Evolutionary conservation across 1,284 basidiomycete genomes (phyloP).

Genomic region (Thelephora terrestris): DNA sequence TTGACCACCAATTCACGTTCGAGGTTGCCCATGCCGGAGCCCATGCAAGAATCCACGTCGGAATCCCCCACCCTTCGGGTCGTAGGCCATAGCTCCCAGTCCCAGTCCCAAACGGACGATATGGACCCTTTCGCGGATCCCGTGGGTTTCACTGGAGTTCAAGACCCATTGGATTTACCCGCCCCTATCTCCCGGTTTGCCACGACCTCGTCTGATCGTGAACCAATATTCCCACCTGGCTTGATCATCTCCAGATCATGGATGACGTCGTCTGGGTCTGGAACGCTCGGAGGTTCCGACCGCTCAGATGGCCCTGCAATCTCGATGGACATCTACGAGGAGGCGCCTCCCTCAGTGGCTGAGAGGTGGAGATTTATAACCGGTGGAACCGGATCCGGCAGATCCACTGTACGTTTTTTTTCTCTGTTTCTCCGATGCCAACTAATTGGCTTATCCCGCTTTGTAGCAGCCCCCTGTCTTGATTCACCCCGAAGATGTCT

Average conservation of each 20-base stretch:
- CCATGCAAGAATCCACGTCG: slow-evolving; percentile 25
- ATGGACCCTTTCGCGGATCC: slow-evolving; percentile 4
- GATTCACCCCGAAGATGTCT: slow-evolving; percentile 29
- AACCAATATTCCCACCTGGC: slow-evolving; percentile 37
- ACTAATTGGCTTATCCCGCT: neutral
- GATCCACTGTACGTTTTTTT: slow-evolving; percentile 29
- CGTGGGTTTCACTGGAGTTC: slow-evolving; percentile 11
- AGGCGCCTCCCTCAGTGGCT: slow-evolving; percentile 47
- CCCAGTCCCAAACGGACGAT: slow-evolving; percentile 10
- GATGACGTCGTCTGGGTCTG: neutral
- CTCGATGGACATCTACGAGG: slow-evolving; percentile 49
- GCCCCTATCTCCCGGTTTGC: slow-evolving; percentile 40
- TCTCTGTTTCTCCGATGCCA: slow-evolving; percentile 3
- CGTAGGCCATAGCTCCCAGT: slow-evolving; percentile 20
- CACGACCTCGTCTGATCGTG: slow-evolving; percentile 25
- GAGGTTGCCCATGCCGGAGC: slow-evolving; percentile 30
- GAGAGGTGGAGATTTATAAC: slow-evolving; percentile 48
- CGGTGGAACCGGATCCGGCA: slow-evolving; percentile 29
- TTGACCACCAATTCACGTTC: slow-evolving; percentile 14
- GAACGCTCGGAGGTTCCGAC: slow-evolving; percentile 22
- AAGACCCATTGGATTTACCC: slow-evolving; percentile 54
- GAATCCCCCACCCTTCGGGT: slow-evolving; percentile 23
- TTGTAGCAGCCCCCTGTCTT: slow-evolving; percentile 25
- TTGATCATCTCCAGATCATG: slow-evolving; percentile 20
- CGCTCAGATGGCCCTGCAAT: slow-evolving; percentile 29